Evolutionary conservation across 768 basidiomycete species (phyloP), one percentile per base, ranked within the genome.

Genomic region (Agaricus sinodeliciosus): DNA sequence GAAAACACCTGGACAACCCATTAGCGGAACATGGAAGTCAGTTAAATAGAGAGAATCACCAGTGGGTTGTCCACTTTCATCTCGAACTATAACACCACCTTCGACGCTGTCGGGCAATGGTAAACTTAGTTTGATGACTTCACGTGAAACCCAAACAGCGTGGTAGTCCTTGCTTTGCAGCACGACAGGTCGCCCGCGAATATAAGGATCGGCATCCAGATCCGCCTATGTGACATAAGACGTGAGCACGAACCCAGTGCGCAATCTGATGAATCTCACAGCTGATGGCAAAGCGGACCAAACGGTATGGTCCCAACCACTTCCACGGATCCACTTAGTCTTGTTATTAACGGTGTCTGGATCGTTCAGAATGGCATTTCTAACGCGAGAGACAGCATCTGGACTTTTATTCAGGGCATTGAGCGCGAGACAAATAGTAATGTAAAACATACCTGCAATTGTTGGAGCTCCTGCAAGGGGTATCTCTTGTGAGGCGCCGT

Each of bases 251-350:
- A 9, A 37, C 3, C 25, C 7, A 18, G 25, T 22, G 19, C 16
- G 35, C 13, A 22, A 31, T 31, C 1, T 15, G 12, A 31, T 42
- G 12, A 12, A 16, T 16, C 79, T 53, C 60, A 90, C 90, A 54
- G 82, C 77, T 41, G 78, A 80, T 6, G 90, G 90, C 75, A 84
- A 91, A 18, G 70, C 68, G 7, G 76, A 70, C 87, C 87, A 89
- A 49, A 76, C 68, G 1, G 90, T 94, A 66, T 95, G 94, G 65
- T 95, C 90, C 92, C 94, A 95, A 1, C 93, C 94, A 63, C 87
- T 81, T 2, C 91, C 91, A 50, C 82, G 77, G 13, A 95, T 76
- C 65, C 83, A 82, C 57, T 74, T 77, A 18, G 77, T 72, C 12
- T 69, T 76, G 63, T 90, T 77, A 16, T 71, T 68, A 18, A 71